These are phyloP conservation scores for Lodderomyces margitis DNA, from an alignment of 1,139 yeast species.

Conservation along the genomic window DNA sequence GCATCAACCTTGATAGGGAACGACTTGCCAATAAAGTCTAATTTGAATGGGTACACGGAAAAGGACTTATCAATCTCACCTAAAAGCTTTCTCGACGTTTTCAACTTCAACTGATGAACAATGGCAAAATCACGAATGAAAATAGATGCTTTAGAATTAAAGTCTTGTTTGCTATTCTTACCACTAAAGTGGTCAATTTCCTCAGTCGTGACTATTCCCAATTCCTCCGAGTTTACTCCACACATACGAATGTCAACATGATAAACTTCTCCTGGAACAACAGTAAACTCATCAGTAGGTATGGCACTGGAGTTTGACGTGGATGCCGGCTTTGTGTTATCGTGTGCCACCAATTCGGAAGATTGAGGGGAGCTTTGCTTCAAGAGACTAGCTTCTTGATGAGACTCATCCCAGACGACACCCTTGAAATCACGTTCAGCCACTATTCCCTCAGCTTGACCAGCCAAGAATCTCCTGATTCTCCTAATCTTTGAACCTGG, in stretches of 20 bases:
- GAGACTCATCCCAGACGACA: slow-evolving; percentile 84
- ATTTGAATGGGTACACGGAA: slow-evolving; percentile 90
- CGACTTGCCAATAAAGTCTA: slow-evolving; percentile 57
- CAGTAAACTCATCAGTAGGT: slow-evolving; percentile 75
- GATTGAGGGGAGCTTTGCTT: slow-evolving; percentile 33
- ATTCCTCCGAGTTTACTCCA: slow-evolving; percentile 51
- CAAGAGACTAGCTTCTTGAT: slow-evolving; percentile 65
- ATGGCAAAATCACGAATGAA: slow-evolving; percentile 85
- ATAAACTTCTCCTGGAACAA: slow-evolving; percentile 83
- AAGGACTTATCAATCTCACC: slow-evolving; percentile 66
- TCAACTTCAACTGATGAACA: slow-evolving; percentile 71
- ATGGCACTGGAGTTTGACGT: slow-evolving; percentile 47
- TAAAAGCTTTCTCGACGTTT: slow-evolving; percentile 69
- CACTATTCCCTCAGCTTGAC: slow-evolving; percentile 89
- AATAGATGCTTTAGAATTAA: slow-evolving; percentile 66
- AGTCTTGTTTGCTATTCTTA: slow-evolving; percentile 50
- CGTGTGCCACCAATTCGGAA: slow-evolving; percentile 30
- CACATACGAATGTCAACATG: slow-evolving; percentile 80
- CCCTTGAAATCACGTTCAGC: slow-evolving; percentile 93
- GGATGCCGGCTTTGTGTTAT: slow-evolving; percentile 18
- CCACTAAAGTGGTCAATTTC: slow-evolving; percentile 64
- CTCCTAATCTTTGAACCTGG: slow-evolving; percentile 94
- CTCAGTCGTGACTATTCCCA: slow-evolving; percentile 67
- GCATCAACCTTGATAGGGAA: slow-evolving; percentile 52
- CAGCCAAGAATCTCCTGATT: slow-evolving; percentile 88